These are phyloP conservation scores for Excoecaria agallocha DNA, from an alignment of 345 rosid genomes.

Conservation along the genomic window DNA sequence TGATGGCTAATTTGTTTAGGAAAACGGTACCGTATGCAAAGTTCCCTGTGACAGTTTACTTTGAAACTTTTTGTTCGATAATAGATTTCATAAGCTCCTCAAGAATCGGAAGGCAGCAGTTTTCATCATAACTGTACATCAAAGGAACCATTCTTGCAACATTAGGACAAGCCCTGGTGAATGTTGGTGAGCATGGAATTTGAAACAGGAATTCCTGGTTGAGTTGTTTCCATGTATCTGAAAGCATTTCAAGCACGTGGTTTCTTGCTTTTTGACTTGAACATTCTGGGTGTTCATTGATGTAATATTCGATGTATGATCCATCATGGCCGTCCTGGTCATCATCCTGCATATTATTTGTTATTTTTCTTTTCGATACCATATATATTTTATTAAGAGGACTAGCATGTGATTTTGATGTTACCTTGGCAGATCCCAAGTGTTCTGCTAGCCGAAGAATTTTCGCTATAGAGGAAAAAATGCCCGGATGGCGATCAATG, in stretches of 20 bases:
- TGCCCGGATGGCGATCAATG: constrained; percentile 33
- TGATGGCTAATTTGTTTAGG: background rate
- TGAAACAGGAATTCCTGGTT: constrained; percentile 44
- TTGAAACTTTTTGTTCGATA: background rate
- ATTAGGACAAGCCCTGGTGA: constrained; percentile 38
- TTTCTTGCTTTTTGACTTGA: constrained; percentile 32
- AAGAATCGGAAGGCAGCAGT: constrained; percentile 31
- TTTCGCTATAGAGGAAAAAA: constrained; percentile 33
- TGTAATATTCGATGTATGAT: constrained; percentile 55
- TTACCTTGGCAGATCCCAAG: constrained; percentile 58
- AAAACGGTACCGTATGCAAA: too few species aligned
- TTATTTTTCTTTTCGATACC: constrained; percentile 24
- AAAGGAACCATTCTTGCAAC: constrained; percentile 50
- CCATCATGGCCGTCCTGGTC: constrained; percentile 55
- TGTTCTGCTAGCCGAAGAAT: constrained; percentile 51
- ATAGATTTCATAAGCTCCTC: constrained; percentile 29
- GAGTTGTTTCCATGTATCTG: constrained; percentile 53
- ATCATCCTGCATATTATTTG: constrained; percentile 40
- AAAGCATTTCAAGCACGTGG: constrained; percentile 36
- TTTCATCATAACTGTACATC: constrained; percentile 47
- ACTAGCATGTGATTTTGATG: constrained; percentile 25
- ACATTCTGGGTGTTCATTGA: constrained; percentile 35
- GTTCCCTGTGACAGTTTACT: background rate
- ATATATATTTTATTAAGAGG: too few species aligned
- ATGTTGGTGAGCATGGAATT: constrained; percentile 35